phyloP scores from a whole-genome alignment of 75 land plant genomes.

The Pinus albicaulis region DNA sequence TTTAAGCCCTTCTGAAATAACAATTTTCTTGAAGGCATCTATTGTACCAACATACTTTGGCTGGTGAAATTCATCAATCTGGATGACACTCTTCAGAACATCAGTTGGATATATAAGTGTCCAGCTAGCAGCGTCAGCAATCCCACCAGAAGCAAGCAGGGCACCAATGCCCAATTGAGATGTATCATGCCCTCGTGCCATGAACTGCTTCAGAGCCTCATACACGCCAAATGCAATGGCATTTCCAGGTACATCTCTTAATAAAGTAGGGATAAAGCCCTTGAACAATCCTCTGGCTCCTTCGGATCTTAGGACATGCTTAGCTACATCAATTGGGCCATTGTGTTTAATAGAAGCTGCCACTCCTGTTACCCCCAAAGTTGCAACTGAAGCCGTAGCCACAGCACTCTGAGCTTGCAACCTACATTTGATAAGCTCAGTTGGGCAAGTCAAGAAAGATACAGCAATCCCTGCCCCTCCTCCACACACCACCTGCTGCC shows the following conservation, averaged over 20 bases:
- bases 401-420: constrained; percentile 45
- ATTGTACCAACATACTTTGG: constrained; percentile 50
- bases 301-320: constrained; percentile 33
- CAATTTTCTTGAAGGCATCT: constrained; percentile 50
- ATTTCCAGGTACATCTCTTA: constrained; percentile 52
- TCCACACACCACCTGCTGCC: constrained; percentile 40
- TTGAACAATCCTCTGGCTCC: constrained; percentile 42
- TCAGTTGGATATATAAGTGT: constrained; percentile 40
- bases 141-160: constrained; percentile 35
- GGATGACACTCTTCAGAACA: constrained; percentile 60
- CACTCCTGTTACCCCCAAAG: constrained; percentile 6
- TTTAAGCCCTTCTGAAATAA: constrained; percentile 30
- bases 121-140: constrained; percentile 49
- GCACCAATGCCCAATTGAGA: constrained; percentile 27
- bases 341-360: constrained; percentile 17
- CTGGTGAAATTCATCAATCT: constrained; percentile 39
- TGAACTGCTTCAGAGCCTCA: constrained; percentile 31
- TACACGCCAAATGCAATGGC: constrained; percentile 47
- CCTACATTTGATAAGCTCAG: constrained; percentile 51
- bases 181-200: constrained; percentile 43
- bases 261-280: constrained; percentile 41
- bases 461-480: constrained; percentile 46
- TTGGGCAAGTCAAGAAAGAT: constrained; percentile 45
- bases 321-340: constrained; percentile 48
- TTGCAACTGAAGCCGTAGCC: constrained; percentile 7